phyloP scores from a whole-genome alignment of 1,284 basidiomycete genomes.

The Cryptococcus amylolentus region DNA sequence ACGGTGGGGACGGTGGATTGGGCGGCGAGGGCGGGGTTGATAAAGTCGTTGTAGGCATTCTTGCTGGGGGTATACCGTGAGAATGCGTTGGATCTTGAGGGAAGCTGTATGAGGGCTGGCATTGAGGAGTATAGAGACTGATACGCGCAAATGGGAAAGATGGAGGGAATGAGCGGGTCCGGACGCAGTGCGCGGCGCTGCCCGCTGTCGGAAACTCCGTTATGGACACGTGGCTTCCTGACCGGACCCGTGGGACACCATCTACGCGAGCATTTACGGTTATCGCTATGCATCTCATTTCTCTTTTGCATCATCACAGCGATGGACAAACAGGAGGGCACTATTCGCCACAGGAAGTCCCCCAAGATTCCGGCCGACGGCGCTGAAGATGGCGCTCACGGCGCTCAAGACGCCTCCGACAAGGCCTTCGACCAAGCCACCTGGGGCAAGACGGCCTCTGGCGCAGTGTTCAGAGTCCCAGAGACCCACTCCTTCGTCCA shows the following conservation, averaged over 20 bases:
- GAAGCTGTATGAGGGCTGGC: conserved; percentile 28
- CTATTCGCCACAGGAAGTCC: not conserved
- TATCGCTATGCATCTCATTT: not conserved
- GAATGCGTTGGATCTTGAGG: conserved; percentile 29
- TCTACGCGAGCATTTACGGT: not conserved
- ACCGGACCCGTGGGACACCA: not conserved
- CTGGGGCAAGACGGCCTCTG: conserved; percentile 81
- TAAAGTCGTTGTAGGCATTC: conserved; percentile 39
- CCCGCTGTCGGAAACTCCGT: too few relatives aligned
- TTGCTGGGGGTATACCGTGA: conserved; percentile 30
- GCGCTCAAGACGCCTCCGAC: conserved; percentile 1
- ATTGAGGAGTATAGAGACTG: conserved; percentile 1
- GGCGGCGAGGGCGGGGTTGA: conserved; percentile 9
- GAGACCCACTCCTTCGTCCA: conserved; percentile 93
- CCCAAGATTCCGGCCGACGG: too few relatives aligned
- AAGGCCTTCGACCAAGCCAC: conserved; percentile 57
- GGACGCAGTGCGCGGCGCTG: too few relatives aligned
- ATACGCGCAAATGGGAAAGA: too few relatives aligned
- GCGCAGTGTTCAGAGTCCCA: conserved; percentile 87
- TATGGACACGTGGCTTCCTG: not conserved
- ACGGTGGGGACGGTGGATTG: too few relatives aligned
- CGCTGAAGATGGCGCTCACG: not conserved
- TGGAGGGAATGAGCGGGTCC: not conserved
- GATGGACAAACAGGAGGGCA: too few relatives aligned
- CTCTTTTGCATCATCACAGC: too few relatives aligned